Percentiles rank a stretch among this genome's conserved stretches.
Evolutionary conservation across 441 rosid genomes (phyloP).

Genomic region (Adansonia gregorii): DNA sequence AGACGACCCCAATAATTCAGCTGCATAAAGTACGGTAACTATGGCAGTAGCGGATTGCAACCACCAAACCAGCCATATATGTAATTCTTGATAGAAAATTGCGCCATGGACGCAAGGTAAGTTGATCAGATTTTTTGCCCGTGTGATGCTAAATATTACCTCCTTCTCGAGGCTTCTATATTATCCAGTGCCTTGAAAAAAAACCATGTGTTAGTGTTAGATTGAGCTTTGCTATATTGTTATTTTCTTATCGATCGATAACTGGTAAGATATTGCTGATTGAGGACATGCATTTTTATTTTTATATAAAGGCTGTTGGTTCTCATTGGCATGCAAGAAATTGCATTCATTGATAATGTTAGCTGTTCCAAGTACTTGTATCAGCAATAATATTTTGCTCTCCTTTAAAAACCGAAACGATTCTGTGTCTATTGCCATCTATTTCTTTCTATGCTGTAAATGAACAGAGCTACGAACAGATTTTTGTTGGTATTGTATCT

Average conservation of each 20-base stretch:
- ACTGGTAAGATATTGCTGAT: background rate
- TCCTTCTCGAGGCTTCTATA: background rate
- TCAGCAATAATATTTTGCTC: too few relatives aligned
- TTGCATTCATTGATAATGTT: too few relatives aligned
- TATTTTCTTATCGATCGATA: background rate
- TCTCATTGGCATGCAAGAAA: background rate
- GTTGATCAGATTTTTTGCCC: background rate
- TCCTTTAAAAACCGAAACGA: too few relatives aligned
- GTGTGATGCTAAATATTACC: background rate
- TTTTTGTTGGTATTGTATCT: too few relatives aligned
- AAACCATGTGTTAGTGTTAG: background rate
- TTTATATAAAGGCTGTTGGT: background rate
- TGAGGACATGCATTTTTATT: background rate
- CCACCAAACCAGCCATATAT: conserved; percentile 45
- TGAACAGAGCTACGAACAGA: too few relatives aligned
- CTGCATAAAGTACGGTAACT: conserved; percentile 36
- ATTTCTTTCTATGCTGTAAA: too few relatives aligned
- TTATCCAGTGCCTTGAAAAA: conserved; percentile 8
- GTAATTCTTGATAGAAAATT: conserved; percentile 25
- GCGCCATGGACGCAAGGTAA: background rate
- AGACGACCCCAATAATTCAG: conserved; percentile 37
- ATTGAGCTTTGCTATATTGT: background rate
- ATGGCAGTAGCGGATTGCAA: conserved; percentile 39
- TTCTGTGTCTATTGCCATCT: too few relatives aligned
- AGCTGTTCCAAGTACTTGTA: too few relatives aligned